Evolutionary conservation across 768 basidiomycete genomes (phyloP), one percentile per base, ranked within the genome.

Genomic region (Hygrophorus russula): DNA sequence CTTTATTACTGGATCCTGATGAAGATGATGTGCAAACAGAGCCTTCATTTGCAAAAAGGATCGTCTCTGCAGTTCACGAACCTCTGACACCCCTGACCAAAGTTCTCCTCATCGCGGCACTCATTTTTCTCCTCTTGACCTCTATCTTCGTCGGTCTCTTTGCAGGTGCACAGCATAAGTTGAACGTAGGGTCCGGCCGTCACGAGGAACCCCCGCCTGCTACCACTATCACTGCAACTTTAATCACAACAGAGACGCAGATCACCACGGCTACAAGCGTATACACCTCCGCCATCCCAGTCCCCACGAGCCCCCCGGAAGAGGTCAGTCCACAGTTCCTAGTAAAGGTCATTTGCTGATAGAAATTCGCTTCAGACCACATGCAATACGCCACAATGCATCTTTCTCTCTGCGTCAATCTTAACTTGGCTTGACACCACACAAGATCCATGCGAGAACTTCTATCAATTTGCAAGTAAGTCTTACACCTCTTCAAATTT

Each of bases 381-480:
- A 76, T 48, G 96, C 64, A 59, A 86, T 19, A 79, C 82, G 10
- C 57, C 81, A 3, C 73, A 81, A 49, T 99, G 96, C 57, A 80
- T 98, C 39, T 63, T 78, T 28, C 70, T 94, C 10, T 81, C 94
- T 8, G 85, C 89, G 1, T 72, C 79, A 0, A 84, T 99, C 46
- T 64, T 98, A 11, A 75, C 80, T 14, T 78, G 78, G 0, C 61
- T 98, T 15, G 93, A 99, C 56, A 73, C 72, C 8, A 67, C 78
- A 7, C 72, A 83, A 51, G 91, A 98, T 56, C 96, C 96, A 0
- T 99, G 96, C 61, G 87, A 97, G 51, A 83, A 91, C 61, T 96
- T 97, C 59, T 97, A 92, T 56, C 76, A 82, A 49, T 98, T 80
- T 63, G 79, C 92, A 8, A 93, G 91, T 93, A 55, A 7, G 10